Evolutionary conservation across 768 basidiomycete genomes (phyloP).

Genomic region (Lactifluus pinguis): DNA sequence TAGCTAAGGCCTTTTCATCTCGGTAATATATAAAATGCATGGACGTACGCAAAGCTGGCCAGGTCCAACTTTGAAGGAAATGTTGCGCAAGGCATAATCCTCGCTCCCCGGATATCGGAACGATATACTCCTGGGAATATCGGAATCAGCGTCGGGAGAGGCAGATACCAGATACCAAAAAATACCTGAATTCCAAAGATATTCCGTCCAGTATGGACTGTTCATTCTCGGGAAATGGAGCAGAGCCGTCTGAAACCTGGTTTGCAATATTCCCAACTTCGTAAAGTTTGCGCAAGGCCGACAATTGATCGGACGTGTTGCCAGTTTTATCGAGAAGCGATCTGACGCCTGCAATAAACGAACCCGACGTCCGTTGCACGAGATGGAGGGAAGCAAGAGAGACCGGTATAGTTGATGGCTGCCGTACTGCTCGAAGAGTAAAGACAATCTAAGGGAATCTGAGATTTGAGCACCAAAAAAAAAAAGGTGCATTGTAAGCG

Average conservation of each 20-base stretch:
- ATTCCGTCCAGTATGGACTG: conserved; percentile 25
- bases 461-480: neutral
- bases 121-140: conserved; percentile 46
- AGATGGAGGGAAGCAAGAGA: conserved; percentile 33
- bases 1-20: neutral
- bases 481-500: neutral
- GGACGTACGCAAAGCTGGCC: conserved; percentile 66
- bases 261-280: conserved; percentile 54
- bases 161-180: conserved; percentile 6
- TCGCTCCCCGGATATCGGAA: conserved; percentile 55
- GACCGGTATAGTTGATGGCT: conserved; percentile 18
- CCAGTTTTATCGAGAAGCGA: conserved; percentile 44
- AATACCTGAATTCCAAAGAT: conserved; percentile 54
- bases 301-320: conserved; percentile 45
- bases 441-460: conserved; percentile 14
- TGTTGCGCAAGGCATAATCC: conserved; percentile 44
- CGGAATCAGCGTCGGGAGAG: conserved; percentile 16
- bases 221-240: conserved; percentile 28
- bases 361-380: conserved; percentile 41
- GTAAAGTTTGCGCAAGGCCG: conserved; percentile 53
- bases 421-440: conserved; percentile 19
- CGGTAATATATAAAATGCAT: neutral
- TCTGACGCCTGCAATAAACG: conserved; percentile 43
- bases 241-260: conserved; percentile 42
- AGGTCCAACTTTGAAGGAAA: conserved; percentile 60